Base-by-base conservation (phyloP, 805 yeast species). In the Scheffersomyces amazonensis region DNA sequence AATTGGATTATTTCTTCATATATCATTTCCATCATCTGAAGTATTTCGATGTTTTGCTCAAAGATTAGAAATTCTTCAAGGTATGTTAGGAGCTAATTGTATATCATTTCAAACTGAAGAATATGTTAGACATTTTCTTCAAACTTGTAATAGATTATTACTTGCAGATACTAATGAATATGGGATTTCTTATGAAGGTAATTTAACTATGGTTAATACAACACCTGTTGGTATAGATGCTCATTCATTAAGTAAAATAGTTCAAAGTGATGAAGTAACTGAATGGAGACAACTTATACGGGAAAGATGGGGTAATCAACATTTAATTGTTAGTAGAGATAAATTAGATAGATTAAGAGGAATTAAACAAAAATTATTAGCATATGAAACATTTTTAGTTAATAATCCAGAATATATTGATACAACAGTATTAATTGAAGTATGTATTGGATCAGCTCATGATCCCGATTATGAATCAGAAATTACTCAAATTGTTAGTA, bases 41-140 rank as follows among this genome's bases (percentile, higher is more conserved):
- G 96, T 91, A 2, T 93, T 90, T 64, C 74, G 98, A 47, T 90
- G 97, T 52, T 75, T 91, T 44, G 96, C 98, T 1, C 93, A 88
- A 52, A 75, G 99, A 51, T 80, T 78, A 35, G 76, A 75, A 10
- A 71, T 93, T 11, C 66, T 93, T 12, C 72, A 76, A 43, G 99
- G 99, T 16, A 72, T 91, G 64, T 66, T 93, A 21, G 98, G 96
- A 10, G 89, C 98, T 1, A 88, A 87, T 54, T 78, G 84, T 41
- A 76, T 93, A 32, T 81, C 90, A 2, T 90, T 93, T 67, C 99
- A 93, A 60, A 90, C 91, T 9, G 81, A 81, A 20, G 99, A 93
- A 60, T 91, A 90, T 50, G 95, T 89, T 18, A 80, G 96, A 53
- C 99, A 93, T 62, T 93, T 93, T 61, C 66, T 86, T 39, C 97